Evolutionary conservation across 2,329 filamentous ascomycete species (phyloP).

Genomic region (Fusarium tricinctum): DNA sequence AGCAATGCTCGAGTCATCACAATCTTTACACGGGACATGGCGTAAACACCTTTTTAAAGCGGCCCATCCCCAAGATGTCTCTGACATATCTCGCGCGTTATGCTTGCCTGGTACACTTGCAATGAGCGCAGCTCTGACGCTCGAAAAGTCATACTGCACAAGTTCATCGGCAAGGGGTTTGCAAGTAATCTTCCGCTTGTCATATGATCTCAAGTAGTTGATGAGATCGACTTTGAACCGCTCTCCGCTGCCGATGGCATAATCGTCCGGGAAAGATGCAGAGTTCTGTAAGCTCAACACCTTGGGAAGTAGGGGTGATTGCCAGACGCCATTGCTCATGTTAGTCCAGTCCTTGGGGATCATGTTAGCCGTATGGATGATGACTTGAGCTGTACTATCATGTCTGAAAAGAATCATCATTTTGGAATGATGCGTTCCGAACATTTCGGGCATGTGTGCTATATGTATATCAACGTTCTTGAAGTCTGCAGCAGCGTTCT

Average conservation of each 20-base stretch:
- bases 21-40: constrained; percentile 61
- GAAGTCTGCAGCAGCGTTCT: constrained; percentile 74
- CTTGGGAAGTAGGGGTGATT: constrained; percentile 77
- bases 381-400: constrained; percentile 80
- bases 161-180: constrained; percentile 70
- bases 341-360: constrained; percentile 89
- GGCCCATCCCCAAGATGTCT: constrained; percentile 82
- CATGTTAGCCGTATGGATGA: constrained; percentile 94
- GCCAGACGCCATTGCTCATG: constrained; percentile 88
- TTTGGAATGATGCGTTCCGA: constrained; percentile 88
- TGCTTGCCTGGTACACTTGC: constrained; percentile 82
- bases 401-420: constrained; percentile 88
- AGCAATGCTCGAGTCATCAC: constrained; percentile 64
- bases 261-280: constrained; percentile 9
- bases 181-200: constrained; percentile 67
- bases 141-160: constrained; percentile 75
- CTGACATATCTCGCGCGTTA: constrained; percentile 59
- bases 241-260: constrained; percentile 68
- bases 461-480: constrained; percentile 78
- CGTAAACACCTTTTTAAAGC: constrained; percentile 73
- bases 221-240: constrained; percentile 84
- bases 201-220: constrained; percentile 79
- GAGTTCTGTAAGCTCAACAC: constrained; percentile 23
- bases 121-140: constrained; percentile 78
- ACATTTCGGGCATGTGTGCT: constrained; percentile 85